phyloP scores from a whole-genome alignment of 148 eudicot genomes.

The Beta vulgaris region DNA sequence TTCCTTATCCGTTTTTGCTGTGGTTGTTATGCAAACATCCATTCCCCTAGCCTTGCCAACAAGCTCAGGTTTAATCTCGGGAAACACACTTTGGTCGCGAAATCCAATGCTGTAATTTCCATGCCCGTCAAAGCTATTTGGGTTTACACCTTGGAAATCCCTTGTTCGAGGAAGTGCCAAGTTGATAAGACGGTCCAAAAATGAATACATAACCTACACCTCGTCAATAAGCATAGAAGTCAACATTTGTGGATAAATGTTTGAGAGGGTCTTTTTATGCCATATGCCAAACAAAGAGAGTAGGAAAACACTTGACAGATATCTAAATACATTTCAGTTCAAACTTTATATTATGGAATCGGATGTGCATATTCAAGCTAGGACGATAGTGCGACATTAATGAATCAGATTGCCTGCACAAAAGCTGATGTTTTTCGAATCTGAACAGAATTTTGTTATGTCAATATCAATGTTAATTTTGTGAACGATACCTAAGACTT shows the following conservation, averaged over 20 bases:
- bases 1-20: slow-evolving; percentile 92
- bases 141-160: slow-evolving; percentile 91
- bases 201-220: slow-evolving; percentile 79
- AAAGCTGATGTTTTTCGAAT: not conserved
- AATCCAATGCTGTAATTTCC: slow-evolving; percentile 92
- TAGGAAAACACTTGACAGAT: too few species aligned
- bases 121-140: slow-evolving; percentile 91
- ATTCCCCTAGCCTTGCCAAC: slow-evolving; percentile 88
- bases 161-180: slow-evolving; percentile 87
- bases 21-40: slow-evolving; percentile 89
- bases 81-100: slow-evolving; percentile 82
- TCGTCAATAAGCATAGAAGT: slow-evolving; percentile 12
- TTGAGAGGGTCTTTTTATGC: not conserved
- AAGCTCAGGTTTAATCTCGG: slow-evolving; percentile 65
- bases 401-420: not conserved
- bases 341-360: not conserved
- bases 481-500: too few species aligned
- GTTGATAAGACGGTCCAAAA: slow-evolving; percentile 88
- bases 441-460: not conserved
- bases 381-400: not conserved
- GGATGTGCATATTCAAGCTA: not conserved
- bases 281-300: not conserved
- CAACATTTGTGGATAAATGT: not conserved
- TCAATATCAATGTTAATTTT: too few species aligned
- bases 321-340: not conserved